Evolutionary conservation across 176 grass and related monocot species (phyloP).

Genomic region (Puya raimondii): DNA sequence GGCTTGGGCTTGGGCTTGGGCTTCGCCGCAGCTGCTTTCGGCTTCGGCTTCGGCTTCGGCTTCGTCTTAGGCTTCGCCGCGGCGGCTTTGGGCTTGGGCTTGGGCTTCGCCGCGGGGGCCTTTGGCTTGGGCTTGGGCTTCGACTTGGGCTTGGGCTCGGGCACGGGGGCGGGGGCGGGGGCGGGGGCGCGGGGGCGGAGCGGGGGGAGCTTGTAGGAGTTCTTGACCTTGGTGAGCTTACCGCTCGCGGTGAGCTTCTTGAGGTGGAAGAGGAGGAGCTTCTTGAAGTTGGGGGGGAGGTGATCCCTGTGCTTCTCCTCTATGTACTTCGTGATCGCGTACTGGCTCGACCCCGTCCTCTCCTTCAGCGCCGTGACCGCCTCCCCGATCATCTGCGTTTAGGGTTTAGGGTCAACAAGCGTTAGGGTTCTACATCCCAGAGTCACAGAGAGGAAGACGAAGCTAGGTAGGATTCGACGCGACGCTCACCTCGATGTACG

Average conservation of each 20-base stretch:
- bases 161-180: neutral
- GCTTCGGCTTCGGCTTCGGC: slow-evolving; percentile 24
- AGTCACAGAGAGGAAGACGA: neutral
- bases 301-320: slow-evolving; percentile 54
- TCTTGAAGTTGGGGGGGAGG: slow-evolving; percentile 53
- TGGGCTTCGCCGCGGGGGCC: neutral
- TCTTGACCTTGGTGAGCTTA: slow-evolving; percentile 62
- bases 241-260: slow-evolving; percentile 50
- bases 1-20: slow-evolving; percentile 15
- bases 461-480: neutral
- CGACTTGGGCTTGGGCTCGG: slow-evolving; percentile 16
- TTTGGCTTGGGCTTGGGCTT: slow-evolving; percentile 7
- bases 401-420: too few species aligned
- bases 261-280: slow-evolving; percentile 37
- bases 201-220: slow-evolving; percentile 58
- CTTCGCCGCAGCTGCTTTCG: slow-evolving; percentile 30
- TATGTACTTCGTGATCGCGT: slow-evolving; percentile 60
- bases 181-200: neutral
- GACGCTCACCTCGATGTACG: slow-evolving; percentile 52
- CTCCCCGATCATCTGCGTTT: slow-evolving; percentile 59
- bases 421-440: neutral
- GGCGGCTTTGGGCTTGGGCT: slow-evolving; percentile 2
- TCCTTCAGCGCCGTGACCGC: slow-evolving; percentile 76
- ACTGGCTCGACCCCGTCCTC: slow-evolving; percentile 62
- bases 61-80: slow-evolving; percentile 17